Evolutionary conservation across 306 rosid genomes (phyloP).

Genomic region (Abrus pulchellus): DNA sequence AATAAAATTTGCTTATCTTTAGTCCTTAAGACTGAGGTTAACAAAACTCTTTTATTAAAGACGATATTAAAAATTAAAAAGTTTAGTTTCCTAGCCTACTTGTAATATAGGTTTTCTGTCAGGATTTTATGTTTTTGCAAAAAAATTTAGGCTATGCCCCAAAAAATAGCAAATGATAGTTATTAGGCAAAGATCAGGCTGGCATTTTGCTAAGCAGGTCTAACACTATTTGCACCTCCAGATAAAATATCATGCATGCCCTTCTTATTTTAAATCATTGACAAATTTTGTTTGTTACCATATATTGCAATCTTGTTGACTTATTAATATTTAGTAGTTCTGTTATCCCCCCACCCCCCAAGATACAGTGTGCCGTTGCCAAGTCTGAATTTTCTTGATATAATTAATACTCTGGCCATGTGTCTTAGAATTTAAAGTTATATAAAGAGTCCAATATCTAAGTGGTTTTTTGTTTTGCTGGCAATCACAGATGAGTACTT

Average conservation of each 20-base stretch:
- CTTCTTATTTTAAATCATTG: not conserved
- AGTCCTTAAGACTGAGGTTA: too few species aligned
- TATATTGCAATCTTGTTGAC: not conserved
- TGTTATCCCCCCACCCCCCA: not conserved
- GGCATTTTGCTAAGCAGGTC: not conserved
- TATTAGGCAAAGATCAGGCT: not conserved
- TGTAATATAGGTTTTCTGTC: not conserved
- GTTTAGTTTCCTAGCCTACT: not conserved
- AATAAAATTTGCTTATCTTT: too few species aligned
- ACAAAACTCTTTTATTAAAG: too few species aligned
- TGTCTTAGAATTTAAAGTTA: not conserved
- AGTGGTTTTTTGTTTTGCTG: constrained; percentile 43
- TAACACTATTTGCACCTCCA: not conserved
- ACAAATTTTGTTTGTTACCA: constrained; percentile 3
- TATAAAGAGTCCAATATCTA: constrained; percentile 35
- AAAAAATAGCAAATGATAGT: not conserved
- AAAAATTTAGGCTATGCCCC: not conserved
- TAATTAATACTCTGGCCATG: not conserved
- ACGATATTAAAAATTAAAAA: not conserved
- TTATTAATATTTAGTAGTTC: not conserved
- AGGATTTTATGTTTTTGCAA: not conserved
- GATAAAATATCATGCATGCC: not conserved
- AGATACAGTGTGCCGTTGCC: not conserved
- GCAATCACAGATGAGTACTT: constrained; percentile 83
- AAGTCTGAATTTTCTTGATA: constrained; percentile 35